Evolutionary conservation across 495 filamentous ascomycete species (phyloP).

Genomic region (Geoglossum glabrum): DNA sequence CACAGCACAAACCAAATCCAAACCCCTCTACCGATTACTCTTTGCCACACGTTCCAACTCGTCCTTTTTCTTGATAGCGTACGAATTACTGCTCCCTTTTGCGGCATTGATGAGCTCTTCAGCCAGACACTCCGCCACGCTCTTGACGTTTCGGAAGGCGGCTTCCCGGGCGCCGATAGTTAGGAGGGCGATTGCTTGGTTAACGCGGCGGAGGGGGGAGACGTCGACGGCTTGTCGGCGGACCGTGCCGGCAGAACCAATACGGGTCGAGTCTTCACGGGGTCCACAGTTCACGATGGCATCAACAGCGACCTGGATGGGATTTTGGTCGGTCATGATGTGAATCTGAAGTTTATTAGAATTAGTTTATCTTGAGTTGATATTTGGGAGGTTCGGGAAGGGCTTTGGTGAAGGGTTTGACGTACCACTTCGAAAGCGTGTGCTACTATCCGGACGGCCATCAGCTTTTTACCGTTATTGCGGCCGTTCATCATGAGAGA

Average conservation of each 20-base stretch:
- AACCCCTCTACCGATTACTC: slow-evolving; percentile 73
- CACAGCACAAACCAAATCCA: neutral
- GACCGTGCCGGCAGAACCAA: slow-evolving; percentile 97
- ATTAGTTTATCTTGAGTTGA: neutral
- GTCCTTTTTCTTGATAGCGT: slow-evolving; percentile 99
- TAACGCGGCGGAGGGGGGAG: slow-evolving; percentile 94
- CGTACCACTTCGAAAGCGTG: slow-evolving; percentile 98
- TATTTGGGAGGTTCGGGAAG: neutral
- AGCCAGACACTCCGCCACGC: slow-evolving; percentile 90
- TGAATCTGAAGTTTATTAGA: slow-evolving; percentile 48
- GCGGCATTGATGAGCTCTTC: slow-evolving; percentile 99
- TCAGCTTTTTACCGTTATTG: slow-evolving; percentile 99
- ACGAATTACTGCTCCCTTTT: slow-evolving; percentile 99
- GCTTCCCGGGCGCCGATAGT: slow-evolving; percentile 96
- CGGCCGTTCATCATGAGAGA: slow-evolving; percentile 99
- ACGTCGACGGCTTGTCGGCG: slow-evolving; percentile 99
- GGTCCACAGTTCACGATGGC: slow-evolving; percentile 99
- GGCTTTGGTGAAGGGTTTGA: slow-evolving; percentile 7
- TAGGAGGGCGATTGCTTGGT: slow-evolving; percentile 95
- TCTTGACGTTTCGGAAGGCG: slow-evolving; percentile 98
- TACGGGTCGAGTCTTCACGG: slow-evolving; percentile 98
- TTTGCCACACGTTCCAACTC: slow-evolving; percentile 99
- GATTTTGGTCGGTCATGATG: slow-evolving; percentile 99
- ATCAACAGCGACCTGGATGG: slow-evolving; percentile 97
- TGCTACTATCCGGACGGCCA: slow-evolving; percentile 97